Evolutionary conservation across 169 alveolate genomes (phyloP).

Genomic region (Plasmodium vivax): DNA sequence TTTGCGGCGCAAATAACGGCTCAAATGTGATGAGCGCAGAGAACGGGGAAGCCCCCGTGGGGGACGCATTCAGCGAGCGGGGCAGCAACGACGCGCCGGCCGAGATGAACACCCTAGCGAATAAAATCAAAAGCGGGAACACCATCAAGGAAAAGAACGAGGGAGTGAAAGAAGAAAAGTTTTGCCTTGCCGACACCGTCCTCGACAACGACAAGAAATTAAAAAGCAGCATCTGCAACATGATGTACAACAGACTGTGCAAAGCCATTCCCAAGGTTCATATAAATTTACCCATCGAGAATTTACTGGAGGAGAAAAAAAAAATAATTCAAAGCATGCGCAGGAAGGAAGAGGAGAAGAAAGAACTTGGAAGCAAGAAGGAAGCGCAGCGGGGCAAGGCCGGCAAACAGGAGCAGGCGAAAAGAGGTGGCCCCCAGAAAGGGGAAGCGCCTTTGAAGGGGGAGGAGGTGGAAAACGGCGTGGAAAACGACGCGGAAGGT

Average conservation of each 20-base stretch:
- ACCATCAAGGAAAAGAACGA: conserved; percentile 18
- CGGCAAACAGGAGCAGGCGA: background rate
- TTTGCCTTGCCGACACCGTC: conserved; percentile 44
- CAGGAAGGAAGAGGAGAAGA: conserved; percentile 22
- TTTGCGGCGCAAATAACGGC: background rate
- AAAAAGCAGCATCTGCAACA: conserved; percentile 46
- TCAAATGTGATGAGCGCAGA: background rate
- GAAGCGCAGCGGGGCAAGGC: background rate
- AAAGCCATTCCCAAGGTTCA: conserved; percentile 67
- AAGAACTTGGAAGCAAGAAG: conserved; percentile 3
- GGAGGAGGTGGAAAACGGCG: background rate
- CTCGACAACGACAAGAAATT: conserved; percentile 59
- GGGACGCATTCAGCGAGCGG: background rate
- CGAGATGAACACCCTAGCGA: background rate
- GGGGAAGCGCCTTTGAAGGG: background rate
- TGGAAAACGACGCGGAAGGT: background rate
- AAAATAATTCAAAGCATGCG: conserved; percentile 50
- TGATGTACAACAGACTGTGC: conserved; percentile 57
- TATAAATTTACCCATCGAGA: conserved; percentile 57
- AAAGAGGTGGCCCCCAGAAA: background rate
- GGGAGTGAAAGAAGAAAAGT: background rate
- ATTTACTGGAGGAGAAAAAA: conserved; percentile 57
- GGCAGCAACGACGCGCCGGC: background rate
- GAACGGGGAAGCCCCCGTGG: background rate
- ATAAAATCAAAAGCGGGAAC: background rate